Evolutionary conservation across 2,329 filamentous ascomycete species (phyloP), one percentile per base, ranked within the genome.

Genomic region (Paraconiothyrium brasiliense): DNA sequence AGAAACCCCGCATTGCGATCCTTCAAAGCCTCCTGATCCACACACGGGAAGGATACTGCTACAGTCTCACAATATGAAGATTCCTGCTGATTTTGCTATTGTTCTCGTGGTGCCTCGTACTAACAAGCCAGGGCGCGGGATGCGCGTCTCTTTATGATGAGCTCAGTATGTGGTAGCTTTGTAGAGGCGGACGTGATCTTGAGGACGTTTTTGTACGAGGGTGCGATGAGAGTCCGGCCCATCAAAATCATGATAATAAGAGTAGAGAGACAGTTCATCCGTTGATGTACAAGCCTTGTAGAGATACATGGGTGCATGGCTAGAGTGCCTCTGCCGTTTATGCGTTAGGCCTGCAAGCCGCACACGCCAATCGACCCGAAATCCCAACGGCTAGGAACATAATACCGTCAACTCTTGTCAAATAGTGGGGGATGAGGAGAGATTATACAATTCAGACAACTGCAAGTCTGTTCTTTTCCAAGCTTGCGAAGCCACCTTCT

Each of bases 51-150:
- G 20, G 35, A 27, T 2, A 54, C 50, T n/a, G 9, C 22, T 54
- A 22, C 20, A 54, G 35, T 27, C 20, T 39, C 35, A 34, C 50
- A 22, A 54, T 20, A 41, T 54, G 50, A 22, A 43, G 20, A 16
- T 54, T 54, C 37, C 50, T 41, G n/a, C 50, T 54, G 35, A 54
- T 54, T 54, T 54, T 35, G 35, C 37, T 54, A 8, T 24, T 41
- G 34, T 34, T 27, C 35, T 27, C 35, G 35, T 13, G 35, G 43
- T 54, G 20, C 50, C 50, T 41, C 50, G 43, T 41, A 30, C 35
- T 41, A 54, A 34, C 3, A 20, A 41, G 50, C 30, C 32, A 54
- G 50, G 35, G 32, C 20, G 20, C 35, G 35, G 48, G 32, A 51
- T 6, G 50, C 50, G 50, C 50, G 35, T 43, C 14, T 27, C 50